phyloP scores from a whole-genome alignment of 2,329 filamentous ascomycete genomes.

The Claviceps pazoutovae region DNA sequence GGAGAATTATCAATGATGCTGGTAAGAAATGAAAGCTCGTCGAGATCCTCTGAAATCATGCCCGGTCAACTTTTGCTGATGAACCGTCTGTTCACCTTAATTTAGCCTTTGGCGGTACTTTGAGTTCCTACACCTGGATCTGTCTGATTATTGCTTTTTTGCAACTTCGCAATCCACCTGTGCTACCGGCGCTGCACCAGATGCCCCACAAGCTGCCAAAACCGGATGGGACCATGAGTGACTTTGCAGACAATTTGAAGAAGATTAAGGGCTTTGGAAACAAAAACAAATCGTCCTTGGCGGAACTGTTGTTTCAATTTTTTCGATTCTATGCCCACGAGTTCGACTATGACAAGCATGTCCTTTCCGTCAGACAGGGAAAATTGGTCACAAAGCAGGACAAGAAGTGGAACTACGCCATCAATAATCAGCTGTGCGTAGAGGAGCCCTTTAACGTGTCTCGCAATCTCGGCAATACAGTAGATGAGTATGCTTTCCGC shows the following conservation, averaged over 20 bases:
- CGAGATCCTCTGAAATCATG: not conserved
- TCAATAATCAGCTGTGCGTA: conserved; percentile 79
- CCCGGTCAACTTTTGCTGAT: conserved; percentile 9
- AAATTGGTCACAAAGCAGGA: conserved; percentile 65
- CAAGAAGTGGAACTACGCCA: conserved; percentile 72
- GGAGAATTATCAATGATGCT: conserved; percentile 86
- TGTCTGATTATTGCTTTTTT: conserved; percentile 96
- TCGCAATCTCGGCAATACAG: conserved; percentile 89
- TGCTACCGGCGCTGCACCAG: conserved; percentile 77
- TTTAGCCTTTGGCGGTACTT: conserved; percentile 74
- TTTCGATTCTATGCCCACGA: conserved; percentile 92
- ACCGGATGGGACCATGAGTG: conserved; percentile 52
- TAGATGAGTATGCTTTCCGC: conserved; percentile 85
- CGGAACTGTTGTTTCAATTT: conserved; percentile 84
- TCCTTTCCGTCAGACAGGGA: conserved; percentile 74
- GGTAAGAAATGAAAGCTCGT: conserved; percentile 37
- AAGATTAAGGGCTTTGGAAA: conserved; percentile 60
- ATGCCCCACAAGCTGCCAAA: conserved; percentile 33
- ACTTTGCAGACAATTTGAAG: conserved; percentile 77
- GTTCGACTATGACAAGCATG: conserved; percentile 73
- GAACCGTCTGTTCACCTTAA: not conserved
- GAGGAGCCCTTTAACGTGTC: conserved; percentile 90
- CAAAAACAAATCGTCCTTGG: conserved; percentile 68
- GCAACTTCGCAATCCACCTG: conserved; percentile 69
- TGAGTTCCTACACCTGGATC: conserved; percentile 99